Base-by-base conservation (phyloP, 805 yeast genomes). In the Wickerhamiella allomyrinae region DNA sequence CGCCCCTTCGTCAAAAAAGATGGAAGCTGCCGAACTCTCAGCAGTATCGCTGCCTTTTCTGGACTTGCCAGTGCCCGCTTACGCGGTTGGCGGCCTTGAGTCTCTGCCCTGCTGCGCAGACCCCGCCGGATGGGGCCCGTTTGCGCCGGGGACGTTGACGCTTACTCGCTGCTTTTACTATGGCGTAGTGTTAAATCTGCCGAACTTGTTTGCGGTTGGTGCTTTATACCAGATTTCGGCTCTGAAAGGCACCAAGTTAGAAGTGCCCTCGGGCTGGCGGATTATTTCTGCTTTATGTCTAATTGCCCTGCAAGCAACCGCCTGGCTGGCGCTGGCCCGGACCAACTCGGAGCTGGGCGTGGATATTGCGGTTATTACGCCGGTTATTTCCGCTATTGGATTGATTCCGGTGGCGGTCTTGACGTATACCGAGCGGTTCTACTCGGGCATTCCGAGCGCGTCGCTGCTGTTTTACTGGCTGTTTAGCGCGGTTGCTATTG, bases 381-480 rank as follows among this genome's bases (percentile, higher is more conserved):
- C 73, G 4, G 51, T 65, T 17, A 33, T 63, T 13, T 59, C 69
- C 38, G 46, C 67, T 0, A 45, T 62, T 2, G 74, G 77, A 1
- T 56, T 74, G 11, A 39, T 68, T 2, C 70, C 80, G 5, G 80
- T 76, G 0, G 56, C 71, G 14, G 60, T 63, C 3, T 59, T 85
- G 27, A 79, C 84, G 44, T 80, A 76, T 59, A 57, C 80, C 45
- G 96, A 89, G 57, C 79, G 76, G 53, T 73, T 69, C 58, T 75
- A 81, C 56, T 57, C 76, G 9, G 68, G 62, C 34, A 71, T 82
- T 19, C 76, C 95, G 1, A 73, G 70, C 50, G 79, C 89, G 2
- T 66, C 74, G 0, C 61, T 86, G 37, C 69, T 89, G 31, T 67
- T 79, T 48, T 89, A 73, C 60, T 89, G 95, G 95, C 62, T 80